Evolutionary conservation across 352 stramenopile species (phyloP).

Genomic region (Pythium dissimile): DNA sequence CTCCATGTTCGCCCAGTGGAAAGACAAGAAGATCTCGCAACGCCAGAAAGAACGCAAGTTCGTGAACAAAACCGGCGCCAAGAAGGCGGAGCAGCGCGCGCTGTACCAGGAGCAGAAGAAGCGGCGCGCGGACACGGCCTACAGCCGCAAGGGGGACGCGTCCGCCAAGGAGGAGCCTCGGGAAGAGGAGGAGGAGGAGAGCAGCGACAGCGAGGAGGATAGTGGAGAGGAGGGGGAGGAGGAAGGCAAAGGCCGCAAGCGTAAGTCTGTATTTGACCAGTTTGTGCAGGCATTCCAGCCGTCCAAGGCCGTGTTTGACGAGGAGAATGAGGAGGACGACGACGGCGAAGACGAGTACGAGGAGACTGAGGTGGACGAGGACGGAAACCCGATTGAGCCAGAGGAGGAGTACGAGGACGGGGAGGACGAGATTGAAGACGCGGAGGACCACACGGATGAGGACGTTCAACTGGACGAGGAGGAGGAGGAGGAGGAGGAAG

Average conservation of each 20-base stretch:
- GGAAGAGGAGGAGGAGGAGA: conserved; percentile 16
- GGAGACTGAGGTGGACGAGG: conserved; percentile 39
- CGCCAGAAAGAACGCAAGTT: conserved; percentile 45
- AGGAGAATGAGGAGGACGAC: conserved; percentile 41
- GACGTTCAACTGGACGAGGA: conserved; percentile 18
- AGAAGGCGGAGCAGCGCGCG: conserved; percentile 47
- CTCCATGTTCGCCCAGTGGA: conserved; percentile 81
- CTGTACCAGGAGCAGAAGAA: conserved; percentile 32
- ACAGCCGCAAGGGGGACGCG: conserved; percentile 23
- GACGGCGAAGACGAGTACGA: conserved; percentile 43
- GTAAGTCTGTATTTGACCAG: conserved; percentile 56
- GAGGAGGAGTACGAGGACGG: conserved; percentile 37
- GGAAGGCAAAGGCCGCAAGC: conserved; percentile 22
- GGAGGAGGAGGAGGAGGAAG: conserved; percentile 13
- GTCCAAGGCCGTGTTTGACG: conserved; percentile 26
- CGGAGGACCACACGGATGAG: conserved; percentile 11
- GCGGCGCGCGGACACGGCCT: conserved; percentile 37
- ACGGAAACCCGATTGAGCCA: conserved; percentile 34
- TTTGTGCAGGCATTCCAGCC: conserved; percentile 71
- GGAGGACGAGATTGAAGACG: conserved; percentile 21
- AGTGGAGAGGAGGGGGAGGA: conserved; percentile 19
- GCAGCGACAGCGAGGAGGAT: conserved; percentile 16
- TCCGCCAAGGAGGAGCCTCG: conserved; percentile 17
- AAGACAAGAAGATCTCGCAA: conserved; percentile 50
- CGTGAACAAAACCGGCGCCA: conserved; percentile 34